These are phyloP conservation scores for Craterostigma plantagineum DNA, from an alignment of 257 asterid genomes.

Conservation along the genomic window DNA sequence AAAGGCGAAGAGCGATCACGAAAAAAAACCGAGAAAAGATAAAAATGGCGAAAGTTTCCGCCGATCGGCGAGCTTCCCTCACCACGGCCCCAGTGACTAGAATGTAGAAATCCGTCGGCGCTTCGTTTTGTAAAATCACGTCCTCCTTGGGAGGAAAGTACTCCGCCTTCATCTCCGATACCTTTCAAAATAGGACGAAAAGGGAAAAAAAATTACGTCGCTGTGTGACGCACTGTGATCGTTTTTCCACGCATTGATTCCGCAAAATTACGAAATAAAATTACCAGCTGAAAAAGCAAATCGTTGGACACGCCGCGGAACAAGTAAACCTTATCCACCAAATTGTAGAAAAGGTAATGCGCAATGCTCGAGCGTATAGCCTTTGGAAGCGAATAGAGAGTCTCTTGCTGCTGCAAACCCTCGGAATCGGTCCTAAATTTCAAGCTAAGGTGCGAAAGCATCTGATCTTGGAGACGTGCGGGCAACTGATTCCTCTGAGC, in stretches of 20 bases:
- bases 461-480: slow-evolving; percentile 37
- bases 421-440: slow-evolving; percentile 38
- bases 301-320: slow-evolving; percentile 41
- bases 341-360: slow-evolving; percentile 28
- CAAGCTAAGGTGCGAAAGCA: slow-evolving; percentile 37
- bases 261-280: no score
- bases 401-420: slow-evolving; percentile 44
- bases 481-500: slow-evolving; percentile 39
- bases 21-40: background rate
- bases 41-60: background rate
- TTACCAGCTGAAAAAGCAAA: slow-evolving; percentile 39
- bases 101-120: slow-evolving; percentile 42
- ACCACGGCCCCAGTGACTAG: slow-evolving; percentile 44
- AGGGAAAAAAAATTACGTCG: no score
- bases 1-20: slow-evolving; percentile 4
- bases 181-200: slow-evolving; percentile 19
- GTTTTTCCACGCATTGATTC: no score
- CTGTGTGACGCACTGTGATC: no score
- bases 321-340: slow-evolving; percentile 36
- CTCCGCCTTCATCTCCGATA: slow-evolving; percentile 47
- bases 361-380: slow-evolving; percentile 37
- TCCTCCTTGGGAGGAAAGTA: slow-evolving; percentile 47
- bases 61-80: slow-evolving; percentile 1
- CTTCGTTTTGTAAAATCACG: slow-evolving; percentile 46
- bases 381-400: slow-evolving; percentile 34